Evolutionary conservation across 2,329 filamentous ascomycete genomes (phyloP).

Genomic region (Fusarium lateritium): DNA sequence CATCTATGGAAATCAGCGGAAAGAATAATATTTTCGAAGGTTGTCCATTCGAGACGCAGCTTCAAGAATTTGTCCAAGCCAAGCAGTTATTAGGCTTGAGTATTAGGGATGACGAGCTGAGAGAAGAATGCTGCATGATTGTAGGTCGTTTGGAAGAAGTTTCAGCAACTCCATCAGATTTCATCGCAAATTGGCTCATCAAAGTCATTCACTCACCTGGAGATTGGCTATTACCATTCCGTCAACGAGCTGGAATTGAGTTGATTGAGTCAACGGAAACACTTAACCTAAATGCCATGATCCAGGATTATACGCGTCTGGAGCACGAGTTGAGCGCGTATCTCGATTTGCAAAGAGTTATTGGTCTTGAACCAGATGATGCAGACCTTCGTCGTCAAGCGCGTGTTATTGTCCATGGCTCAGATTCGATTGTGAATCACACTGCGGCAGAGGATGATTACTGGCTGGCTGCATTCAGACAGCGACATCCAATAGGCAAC

Average conservation of each 20-base stretch:
- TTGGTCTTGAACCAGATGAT: constrained; percentile 40
- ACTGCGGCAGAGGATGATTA: constrained; percentile 45
- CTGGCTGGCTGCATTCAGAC: constrained; percentile 43
- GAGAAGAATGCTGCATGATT: constrained; percentile 45
- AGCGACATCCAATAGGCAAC: constrained; percentile 38
- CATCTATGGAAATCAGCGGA: constrained; percentile 46
- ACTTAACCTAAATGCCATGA: constrained; percentile 25
- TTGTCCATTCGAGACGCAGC: constrained; percentile 48
- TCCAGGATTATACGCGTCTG: constrained; percentile 42
- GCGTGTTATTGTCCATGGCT: constrained; percentile 37
- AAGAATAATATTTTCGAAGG: constrained; percentile 50
- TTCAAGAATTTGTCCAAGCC: constrained; percentile 38
- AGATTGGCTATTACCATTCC: constrained; percentile 42
- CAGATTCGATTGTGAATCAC: constrained; percentile 35
- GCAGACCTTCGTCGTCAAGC: constrained; percentile 40
- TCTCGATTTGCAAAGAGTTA: constrained; percentile 31
- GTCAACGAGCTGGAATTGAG: constrained; percentile 32
- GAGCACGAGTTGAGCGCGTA: constrained; percentile 38
- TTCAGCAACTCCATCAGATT: constrained; percentile 42
- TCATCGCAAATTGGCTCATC: constrained; percentile 47
- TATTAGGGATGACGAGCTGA: constrained; percentile 35
- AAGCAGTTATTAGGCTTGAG: constrained; percentile 19
- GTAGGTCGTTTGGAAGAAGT: constrained; percentile 37
- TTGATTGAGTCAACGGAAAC: neutral
- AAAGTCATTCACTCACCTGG: constrained; percentile 36